phyloP scores from a whole-genome alignment of 2,329 filamentous ascomycete genomes.

The Aspergillus eucalypticola region DNA sequence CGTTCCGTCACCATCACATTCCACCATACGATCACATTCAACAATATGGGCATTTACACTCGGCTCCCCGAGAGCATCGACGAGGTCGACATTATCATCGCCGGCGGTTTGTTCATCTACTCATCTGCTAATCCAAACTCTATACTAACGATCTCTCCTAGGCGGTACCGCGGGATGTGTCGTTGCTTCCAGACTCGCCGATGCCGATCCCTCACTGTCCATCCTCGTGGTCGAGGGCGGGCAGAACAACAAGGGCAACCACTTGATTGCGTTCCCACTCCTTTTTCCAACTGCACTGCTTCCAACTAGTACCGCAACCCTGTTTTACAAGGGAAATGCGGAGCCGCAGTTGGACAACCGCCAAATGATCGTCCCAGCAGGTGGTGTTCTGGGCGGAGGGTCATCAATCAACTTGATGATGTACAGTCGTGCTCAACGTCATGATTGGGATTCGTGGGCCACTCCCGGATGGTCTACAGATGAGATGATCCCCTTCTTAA shows the following conservation, averaged over 20 bases:
- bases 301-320: not conserved
- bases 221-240: constrained; percentile 1
- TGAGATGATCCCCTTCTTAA: not conserved
- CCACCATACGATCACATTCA: no score
- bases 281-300: no score
- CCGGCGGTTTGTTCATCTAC: not conserved
- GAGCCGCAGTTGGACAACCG: constrained; percentile 2
- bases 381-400: constrained; percentile 7
- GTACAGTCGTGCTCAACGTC: constrained; percentile 5
- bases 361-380: not conserved
- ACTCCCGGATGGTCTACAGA: not conserved
- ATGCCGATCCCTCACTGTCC: not conserved
- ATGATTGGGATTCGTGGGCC: constrained; percentile 4
- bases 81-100: constrained; percentile 4
- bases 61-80: not conserved
- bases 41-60: no score
- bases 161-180: constrained; percentile 3
- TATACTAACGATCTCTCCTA: no score
- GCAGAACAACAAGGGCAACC: constrained; percentile 1
- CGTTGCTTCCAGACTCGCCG: not conserved
- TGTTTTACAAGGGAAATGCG: constrained; percentile 1
- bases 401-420: constrained; percentile 8
- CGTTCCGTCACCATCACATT: no score
- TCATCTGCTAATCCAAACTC: no score
- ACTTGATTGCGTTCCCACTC: not conserved